These are phyloP conservation scores for Ogataea chonburiensis DNA, from an alignment of 805 yeast species.

Conservation along the genomic window DNA sequence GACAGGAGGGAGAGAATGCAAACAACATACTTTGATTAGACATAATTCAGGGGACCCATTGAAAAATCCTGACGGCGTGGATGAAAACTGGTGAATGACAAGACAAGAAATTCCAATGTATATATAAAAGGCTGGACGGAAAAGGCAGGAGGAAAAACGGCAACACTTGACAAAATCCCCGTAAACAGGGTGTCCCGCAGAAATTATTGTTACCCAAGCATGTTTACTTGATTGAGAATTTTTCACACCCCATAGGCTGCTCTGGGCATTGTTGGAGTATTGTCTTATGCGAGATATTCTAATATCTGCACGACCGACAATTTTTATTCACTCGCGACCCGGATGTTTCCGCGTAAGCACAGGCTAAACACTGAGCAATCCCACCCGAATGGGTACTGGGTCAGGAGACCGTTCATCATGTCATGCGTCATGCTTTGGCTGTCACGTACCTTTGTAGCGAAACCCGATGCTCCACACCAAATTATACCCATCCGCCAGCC, in stretches of 20 bases:
- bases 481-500: slow-evolving; percentile 6
- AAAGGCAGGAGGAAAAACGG: slow-evolving; percentile 11
- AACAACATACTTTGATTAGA: slow-evolving; percentile 12
- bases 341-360: slow-evolving; percentile 9
- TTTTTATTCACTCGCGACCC: slow-evolving; percentile 8
- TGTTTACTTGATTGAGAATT: slow-evolving; percentile 8
- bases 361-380: background rate
- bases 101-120: slow-evolving; percentile 9
- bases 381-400: background rate
- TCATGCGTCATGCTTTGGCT: too few relatives aligned
- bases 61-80: background rate
- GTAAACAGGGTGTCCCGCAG: slow-evolving; percentile 11
- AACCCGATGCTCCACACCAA: too few relatives aligned
- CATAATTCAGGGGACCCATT: slow-evolving; percentile 10
- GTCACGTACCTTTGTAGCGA: too few relatives aligned
- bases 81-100: slow-evolving; percentile 4
- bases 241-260: slow-evolving; percentile 10
- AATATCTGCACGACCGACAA: slow-evolving; percentile 4
- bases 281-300: slow-evolving; percentile 5
- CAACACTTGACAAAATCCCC: slow-evolving; percentile 9
- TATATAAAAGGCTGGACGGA: slow-evolving; percentile 15
- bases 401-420: too few relatives aligned
- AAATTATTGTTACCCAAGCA: slow-evolving; percentile 3
- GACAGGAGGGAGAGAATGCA: background rate
- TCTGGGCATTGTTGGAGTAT: slow-evolving; percentile 3